A percentile compares a stretch with the other conserved stretches of the same genome.
These are phyloP conservation scores for Salvia splendens DNA, from an alignment of 257 asterid species.

Conservation along the genomic window DNA sequence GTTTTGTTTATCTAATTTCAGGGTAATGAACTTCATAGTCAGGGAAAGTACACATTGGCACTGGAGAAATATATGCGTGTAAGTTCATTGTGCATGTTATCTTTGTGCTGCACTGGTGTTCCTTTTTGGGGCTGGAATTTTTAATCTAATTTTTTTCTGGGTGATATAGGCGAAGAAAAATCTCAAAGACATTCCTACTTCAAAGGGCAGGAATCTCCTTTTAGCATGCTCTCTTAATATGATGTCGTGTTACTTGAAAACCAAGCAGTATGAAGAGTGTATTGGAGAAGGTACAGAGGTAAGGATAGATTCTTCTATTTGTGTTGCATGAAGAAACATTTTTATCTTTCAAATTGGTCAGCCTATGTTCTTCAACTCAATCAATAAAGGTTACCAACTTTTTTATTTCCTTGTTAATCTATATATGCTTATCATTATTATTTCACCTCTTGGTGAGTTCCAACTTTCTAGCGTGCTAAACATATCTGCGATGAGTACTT, in stretches of 20 bases:
- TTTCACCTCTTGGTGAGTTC: slow-evolving; percentile 17
- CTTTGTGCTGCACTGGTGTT: slow-evolving; percentile 1
- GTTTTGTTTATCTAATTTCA: slow-evolving; percentile 36
- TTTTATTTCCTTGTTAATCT: background rate
- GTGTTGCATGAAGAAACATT: no score
- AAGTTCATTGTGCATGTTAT: slow-evolving; percentile 41
- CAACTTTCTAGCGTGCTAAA: slow-evolving; percentile 17
- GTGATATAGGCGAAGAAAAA: slow-evolving; percentile 76
- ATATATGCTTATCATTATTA: slow-evolving; percentile 2
- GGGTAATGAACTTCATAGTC: slow-evolving; percentile 91
- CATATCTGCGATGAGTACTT: slow-evolving; percentile 22
- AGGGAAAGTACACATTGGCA: slow-evolving; percentile 72
- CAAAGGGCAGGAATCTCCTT: slow-evolving; percentile 64
- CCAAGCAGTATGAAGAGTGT: slow-evolving; percentile 75
- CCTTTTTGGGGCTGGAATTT: slow-evolving; percentile 5
- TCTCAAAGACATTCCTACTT: slow-evolving; percentile 63
- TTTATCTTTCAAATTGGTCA: no score
- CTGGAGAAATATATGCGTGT: slow-evolving; percentile 81
- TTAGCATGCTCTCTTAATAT: slow-evolving; percentile 85
- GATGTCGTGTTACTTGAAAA: slow-evolving; percentile 96
- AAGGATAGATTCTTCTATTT: slow-evolving; percentile 24
- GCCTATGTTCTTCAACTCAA: no score
- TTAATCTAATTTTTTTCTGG: slow-evolving; percentile 16
- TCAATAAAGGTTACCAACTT: background rate
- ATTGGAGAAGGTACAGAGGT: slow-evolving; percentile 93